These are phyloP conservation scores for Mycena albidolilacea DNA, from an alignment of 768 basidiomycete genomes.

Conservation along the genomic window DNA sequence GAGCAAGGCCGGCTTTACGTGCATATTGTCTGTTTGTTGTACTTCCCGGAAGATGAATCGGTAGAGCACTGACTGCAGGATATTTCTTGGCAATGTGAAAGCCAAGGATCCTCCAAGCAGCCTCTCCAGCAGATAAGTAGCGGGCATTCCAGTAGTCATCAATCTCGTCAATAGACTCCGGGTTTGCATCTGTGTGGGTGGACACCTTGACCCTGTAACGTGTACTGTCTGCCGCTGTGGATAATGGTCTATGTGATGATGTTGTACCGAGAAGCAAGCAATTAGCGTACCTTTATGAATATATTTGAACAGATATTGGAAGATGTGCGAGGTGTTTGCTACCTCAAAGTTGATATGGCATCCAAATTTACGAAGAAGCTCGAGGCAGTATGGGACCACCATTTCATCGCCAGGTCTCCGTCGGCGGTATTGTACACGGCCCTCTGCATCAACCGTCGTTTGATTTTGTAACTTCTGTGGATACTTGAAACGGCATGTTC, in stretches of 20 bases:
- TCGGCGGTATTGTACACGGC: no score
- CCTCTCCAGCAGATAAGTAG: slow-evolving; percentile 47
- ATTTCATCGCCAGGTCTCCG: no score
- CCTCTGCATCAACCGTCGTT: no score
- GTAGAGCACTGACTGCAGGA: no score
- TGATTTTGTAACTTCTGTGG: no score
- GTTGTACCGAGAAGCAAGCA: neutral
- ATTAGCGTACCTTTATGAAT: slow-evolving; percentile 29
- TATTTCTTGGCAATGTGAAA: no score
- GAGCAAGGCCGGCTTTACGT: slow-evolving; percentile 23
- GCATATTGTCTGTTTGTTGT: slow-evolving; percentile 44
- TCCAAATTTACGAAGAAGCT: no score
- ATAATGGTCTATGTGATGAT: neutral
- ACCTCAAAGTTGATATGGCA: slow-evolving; percentile 58
- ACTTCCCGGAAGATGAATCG: neutral
- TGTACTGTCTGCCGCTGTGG: neutral
- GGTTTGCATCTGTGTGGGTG: neutral
- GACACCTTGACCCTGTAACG: slow-evolving; percentile 12
- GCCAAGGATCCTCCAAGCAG: no score
- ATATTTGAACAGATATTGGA: no score
- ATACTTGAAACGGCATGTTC: no score
- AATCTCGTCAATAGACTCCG: slow-evolving; percentile 48
- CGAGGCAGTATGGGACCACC: no score
- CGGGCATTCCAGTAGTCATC: slow-evolving; percentile 52
- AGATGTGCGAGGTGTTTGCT: slow-evolving; percentile 23